A percentile compares a stretch with the other conserved stretches of the same genome.
Evolutionary conservation across 306 rosid species (phyloP).

Genomic region (Herpetospermum pedunculosum): DNA sequence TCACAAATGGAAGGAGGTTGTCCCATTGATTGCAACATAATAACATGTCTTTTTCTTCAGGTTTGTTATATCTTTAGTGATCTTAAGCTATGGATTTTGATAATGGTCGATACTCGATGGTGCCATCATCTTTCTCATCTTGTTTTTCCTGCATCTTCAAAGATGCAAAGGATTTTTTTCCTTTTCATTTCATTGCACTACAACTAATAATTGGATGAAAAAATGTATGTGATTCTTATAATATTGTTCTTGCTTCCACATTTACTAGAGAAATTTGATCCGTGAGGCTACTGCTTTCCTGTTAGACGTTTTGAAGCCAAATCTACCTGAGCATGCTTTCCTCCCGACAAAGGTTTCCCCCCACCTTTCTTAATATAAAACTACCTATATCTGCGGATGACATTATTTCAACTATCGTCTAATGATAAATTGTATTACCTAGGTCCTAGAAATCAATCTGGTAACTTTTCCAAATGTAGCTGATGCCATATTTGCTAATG

Average conservation of each 20-base stretch:
- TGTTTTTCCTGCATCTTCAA: background rate
- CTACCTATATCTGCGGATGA: background rate
- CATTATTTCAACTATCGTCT: constrained; percentile 10
- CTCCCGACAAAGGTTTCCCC: constrained; percentile 73
- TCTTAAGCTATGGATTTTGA: background rate
- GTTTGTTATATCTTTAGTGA: constrained; percentile 22
- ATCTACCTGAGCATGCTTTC: constrained; percentile 83
- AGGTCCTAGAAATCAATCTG: constrained; percentile 95
- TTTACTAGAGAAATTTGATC: constrained; percentile 77
- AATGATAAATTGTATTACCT: constrained; percentile 16
- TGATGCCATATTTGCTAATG: constrained; percentile 96
- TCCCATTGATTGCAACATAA: constrained; percentile 94
- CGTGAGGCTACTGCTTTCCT: constrained; percentile 98
- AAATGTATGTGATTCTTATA: background rate
- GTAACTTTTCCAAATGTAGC: constrained; percentile 98
- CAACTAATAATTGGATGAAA: background rate
- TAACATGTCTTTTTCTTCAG: constrained; percentile 98
- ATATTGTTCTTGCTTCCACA: constrained; percentile 10
- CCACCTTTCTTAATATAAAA: constrained; percentile 5
- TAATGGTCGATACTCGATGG: background rate
- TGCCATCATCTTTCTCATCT: background rate
- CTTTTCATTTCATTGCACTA: background rate
- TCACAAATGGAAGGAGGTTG: constrained; percentile 99
- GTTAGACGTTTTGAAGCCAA: constrained; percentile 91
- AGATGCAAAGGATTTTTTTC: background rate